Conservation (phyloP, 352 stramenopile genomes). For the Globisporangium emineosum region DNA sequence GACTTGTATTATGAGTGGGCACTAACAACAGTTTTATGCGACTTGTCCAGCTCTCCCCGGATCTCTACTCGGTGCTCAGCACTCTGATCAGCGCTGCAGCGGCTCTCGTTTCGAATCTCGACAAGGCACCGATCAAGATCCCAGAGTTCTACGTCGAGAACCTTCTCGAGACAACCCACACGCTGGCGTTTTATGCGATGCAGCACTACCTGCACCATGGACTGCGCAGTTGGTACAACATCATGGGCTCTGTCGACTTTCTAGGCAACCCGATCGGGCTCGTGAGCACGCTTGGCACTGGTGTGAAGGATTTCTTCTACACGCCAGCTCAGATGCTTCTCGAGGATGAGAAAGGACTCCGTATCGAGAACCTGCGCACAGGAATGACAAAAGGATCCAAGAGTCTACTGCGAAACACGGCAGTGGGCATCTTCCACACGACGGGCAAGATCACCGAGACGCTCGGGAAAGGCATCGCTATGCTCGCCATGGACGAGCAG, state of each 20-base stretch:
- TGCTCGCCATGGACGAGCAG: conserved; percentile 85
- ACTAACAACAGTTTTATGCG: too few relatives aligned
- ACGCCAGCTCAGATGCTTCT: conserved; percentile 92
- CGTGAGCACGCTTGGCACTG: conserved; percentile 84
- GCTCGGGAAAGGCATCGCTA: conserved; percentile 79
- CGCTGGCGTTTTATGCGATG: conserved; percentile 81
- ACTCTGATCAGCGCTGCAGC: conserved; percentile 79
- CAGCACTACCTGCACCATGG: conserved; percentile 86
- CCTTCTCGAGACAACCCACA: conserved; percentile 82
- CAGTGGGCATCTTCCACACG: conserved; percentile 88
- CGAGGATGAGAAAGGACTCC: conserved; percentile 82
- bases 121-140: conserved; percentile 84
- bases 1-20: too few relatives aligned
- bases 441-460: conserved; percentile 89
- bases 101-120: conserved; percentile 80
- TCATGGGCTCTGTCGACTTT: conserved; percentile 89
- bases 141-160: conserved; percentile 91
- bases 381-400: conserved; percentile 89
- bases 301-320: conserved; percentile 95
- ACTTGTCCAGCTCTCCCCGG: conserved; percentile 59
- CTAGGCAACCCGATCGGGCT: conserved; percentile 90
- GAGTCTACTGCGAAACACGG: conserved; percentile 82
- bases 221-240: conserved; percentile 82
- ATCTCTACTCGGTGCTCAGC: conserved; percentile 77
- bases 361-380: conserved; percentile 84